Evolutionary conservation across 257 asterid species (phyloP).

Genomic region (Solanum infundibuliforme): DNA sequence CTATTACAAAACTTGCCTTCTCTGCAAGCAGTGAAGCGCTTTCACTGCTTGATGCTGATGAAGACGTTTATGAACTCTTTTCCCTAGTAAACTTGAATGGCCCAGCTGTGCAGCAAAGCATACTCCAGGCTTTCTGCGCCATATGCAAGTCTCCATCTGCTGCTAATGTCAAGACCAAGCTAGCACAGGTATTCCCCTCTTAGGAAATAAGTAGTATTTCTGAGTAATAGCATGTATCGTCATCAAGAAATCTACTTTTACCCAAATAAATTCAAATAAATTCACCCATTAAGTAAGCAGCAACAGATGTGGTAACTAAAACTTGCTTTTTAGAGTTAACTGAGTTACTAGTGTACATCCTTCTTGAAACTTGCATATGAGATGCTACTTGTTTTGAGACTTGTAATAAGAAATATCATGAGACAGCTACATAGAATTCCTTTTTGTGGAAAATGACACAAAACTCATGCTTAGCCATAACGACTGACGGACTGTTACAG

Average conservation of each 20-base stretch:
- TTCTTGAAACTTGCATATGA: not conserved
- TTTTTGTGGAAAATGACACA: not conserved
- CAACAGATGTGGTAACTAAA: not conserved
- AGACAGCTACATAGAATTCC: not conserved
- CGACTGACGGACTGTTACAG: not conserved
- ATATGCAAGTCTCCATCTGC: slow-evolving; percentile 47
- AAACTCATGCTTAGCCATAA: not conserved
- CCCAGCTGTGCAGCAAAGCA: slow-evolving; percentile 33
- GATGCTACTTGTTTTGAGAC: not conserved
- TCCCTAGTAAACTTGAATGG: slow-evolving; percentile 28
- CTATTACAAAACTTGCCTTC: slow-evolving; percentile 34
- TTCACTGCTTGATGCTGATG: slow-evolving; percentile 37
- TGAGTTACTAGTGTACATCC: not conserved
- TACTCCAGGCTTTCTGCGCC: slow-evolving; percentile 38
- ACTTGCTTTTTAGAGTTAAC: not conserved
- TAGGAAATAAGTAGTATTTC: not conserved
- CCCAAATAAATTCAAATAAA: not conserved
- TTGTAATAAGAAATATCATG: not conserved
- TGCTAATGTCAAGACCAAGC: slow-evolving; percentile 26
- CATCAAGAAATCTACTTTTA: not conserved
- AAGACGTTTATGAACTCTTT: slow-evolving; percentile 38
- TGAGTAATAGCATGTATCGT: not conserved
- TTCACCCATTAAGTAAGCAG: not conserved
- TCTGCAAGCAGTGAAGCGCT: slow-evolving; percentile 20
- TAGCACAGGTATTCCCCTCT: slow-evolving; percentile 33